Evolutionary conservation across 2,329 filamentous ascomycete genomes (phyloP), one percentile per base, ranked within the genome.

Genomic region (Didymella glomerata): DNA sequence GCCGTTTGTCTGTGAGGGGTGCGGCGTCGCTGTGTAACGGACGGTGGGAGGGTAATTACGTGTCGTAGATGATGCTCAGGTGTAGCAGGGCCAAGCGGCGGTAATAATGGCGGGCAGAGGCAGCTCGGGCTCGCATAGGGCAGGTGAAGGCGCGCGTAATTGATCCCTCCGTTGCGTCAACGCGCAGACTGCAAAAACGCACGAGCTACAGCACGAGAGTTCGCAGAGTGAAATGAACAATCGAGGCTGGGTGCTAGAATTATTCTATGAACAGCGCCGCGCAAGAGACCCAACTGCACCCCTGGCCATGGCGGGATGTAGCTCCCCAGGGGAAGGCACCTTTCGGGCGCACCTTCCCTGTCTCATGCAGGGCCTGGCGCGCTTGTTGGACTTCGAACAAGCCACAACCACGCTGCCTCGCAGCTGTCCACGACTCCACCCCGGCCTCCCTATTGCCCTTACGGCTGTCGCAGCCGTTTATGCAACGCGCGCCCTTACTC

Each of bases 1-100:
- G 67, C 67, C 67, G 64, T 63, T 52, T 16, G 57, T 54, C 52
- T 44, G 48, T 59, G 36, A 32, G 42, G 24, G 57, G 59, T 49
- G 48, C 32, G 46, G 63, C 63, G 66, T 50, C 55, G 63, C 64
- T 51, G 60, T 48, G 54, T 46, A 56, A 24, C 34, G 50, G 44
- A 50, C 45, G 56, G 41, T 41, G 54, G 55, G 34, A 44, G 28
- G 44, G 32, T 25, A 18, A 45, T 50, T 48, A 45, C 46, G 30
- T 58, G 63, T 56, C 59, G 45, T 52, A 32, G 42, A 46, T 27
- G 5, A 24, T 22, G 42, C 46, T n/a, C 16, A 46, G 30, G 25
- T 32, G 50, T 24, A 48, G 47, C 50, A 47, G 40, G 18, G 47
- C 46, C 46, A 13, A 47, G 54, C 18, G 32, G 32, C 16, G 45